Base-by-base conservation (phyloP, 2,329 filamentous ascomycete species). In the Botrytis squamosa region DNA sequence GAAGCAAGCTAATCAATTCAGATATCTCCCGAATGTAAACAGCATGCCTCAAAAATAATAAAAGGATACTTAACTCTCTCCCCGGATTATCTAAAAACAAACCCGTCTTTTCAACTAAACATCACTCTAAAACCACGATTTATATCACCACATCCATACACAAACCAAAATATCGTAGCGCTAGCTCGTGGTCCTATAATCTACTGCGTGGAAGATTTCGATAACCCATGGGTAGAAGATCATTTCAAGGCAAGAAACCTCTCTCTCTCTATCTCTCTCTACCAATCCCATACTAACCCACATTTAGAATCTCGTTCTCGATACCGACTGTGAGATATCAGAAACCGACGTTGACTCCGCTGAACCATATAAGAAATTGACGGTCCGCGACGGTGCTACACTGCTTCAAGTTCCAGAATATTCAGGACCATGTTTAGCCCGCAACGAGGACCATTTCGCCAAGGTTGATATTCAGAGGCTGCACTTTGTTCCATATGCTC, bases 181-280 rank as follows among this genome's bases (percentile, higher is more conserved):
- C 79, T 90, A 10, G 87, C 85, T 3, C 84, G 88, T 6, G 89
- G 89, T 0, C 89, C 88, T 0, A 78, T 91, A 9, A 82, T 90
- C 8, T 91, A 90, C 79, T 91, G 88, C 74, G 84, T 87, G 6
- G 89, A 91, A 77, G 88, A 90, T 72, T 77, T 83, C 10, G 88
- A 90, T 76, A 89, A 90, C 73, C 52, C 81, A 0, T 89, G 86
- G 86, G 88, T 87, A 69, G 77, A 82, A 1, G 84, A 88, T 76
- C 87, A 90, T 78, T 89, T 89, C 82, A 87, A 85, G 65, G 69
- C 52, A 64, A 38, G 59, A 38, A 42, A 9, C 8, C 10, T 14
- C 38, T 40, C 4, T 38, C 4, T 18, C n/a, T 2, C 29, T 29
- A 5, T 40, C 20, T 16, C n/a, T 16, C 25, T 14, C 12, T 22